Conservation (phyloP, 768 basidiomycete species). For the Porpolomopsis calyptriformis region DNA sequence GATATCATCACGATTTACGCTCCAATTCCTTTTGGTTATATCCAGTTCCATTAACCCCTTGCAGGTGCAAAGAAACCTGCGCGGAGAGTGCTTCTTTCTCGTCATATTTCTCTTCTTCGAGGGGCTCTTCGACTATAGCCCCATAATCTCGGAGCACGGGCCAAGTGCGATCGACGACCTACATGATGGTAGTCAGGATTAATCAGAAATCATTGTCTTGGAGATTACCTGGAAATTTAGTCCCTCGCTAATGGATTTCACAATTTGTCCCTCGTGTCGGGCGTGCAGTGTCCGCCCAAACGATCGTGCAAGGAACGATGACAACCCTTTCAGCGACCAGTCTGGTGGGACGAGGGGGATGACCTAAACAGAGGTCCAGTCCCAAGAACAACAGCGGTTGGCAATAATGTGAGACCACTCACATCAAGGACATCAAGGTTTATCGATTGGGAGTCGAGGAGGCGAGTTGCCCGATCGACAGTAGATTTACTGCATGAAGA, state of each 20-base stretch:
- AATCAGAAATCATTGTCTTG: not conserved
- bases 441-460: slow-evolving; percentile 72
- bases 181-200: not conserved
- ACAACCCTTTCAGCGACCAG: slow-evolving; percentile 66
- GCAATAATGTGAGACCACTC: slow-evolving; percentile 19
- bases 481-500: slow-evolving; percentile 33
- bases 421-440: slow-evolving; percentile 74
- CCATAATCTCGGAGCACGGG: slow-evolving; percentile 49
- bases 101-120: slow-evolving; percentile 32
- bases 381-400: slow-evolving; percentile 1
- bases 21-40: not conserved
- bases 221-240: slow-evolving; percentile 63
- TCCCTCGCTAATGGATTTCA: slow-evolving; percentile 68
- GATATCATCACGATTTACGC: not conserved
- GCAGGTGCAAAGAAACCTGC: slow-evolving; percentile 20
- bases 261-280: slow-evolving; percentile 57
- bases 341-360: slow-evolving; percentile 56
- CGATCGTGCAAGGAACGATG: slow-evolving; percentile 71
- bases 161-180: slow-evolving; percentile 56
- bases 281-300: slow-evolving; percentile 66
- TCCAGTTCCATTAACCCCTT: not conserved
- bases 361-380: slow-evolving; percentile 30
- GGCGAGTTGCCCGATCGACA: slow-evolving; percentile 47
- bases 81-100: slow-evolving; percentile 32
- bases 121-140: slow-evolving; percentile 54